phyloP scores from a whole-genome alignment of 305 asterid species.

The Caryopteris hybrid region DNA sequence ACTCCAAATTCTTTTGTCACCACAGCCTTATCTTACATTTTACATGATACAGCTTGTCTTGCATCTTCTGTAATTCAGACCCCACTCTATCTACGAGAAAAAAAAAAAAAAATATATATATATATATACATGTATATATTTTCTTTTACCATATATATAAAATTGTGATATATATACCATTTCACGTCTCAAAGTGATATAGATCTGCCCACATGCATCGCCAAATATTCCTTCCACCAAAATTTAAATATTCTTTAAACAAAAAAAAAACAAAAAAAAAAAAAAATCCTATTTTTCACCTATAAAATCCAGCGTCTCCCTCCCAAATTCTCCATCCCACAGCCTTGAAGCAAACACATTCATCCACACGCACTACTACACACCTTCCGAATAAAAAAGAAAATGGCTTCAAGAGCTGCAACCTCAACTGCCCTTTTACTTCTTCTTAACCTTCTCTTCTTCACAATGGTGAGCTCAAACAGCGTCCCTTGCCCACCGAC shows the following conservation, averaged over 20 bases:
- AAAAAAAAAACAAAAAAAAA: background rate
- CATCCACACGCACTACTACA: background rate
- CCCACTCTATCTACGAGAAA: too few relatives aligned
- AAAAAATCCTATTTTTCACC: background rate
- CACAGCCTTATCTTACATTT: background rate
- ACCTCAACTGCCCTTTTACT: slow-evolving; percentile 17
- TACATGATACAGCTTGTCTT: slow-evolving; percentile 4
- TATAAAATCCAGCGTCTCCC: slow-evolving; percentile 5
- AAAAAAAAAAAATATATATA: too few relatives aligned
- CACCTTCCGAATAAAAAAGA: too few relatives aligned
- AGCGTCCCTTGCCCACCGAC: slow-evolving; percentile 22
- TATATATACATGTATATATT: too few relatives aligned
- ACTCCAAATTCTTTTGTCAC: background rate
- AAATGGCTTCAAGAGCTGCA: slow-evolving; percentile 34
- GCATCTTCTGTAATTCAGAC: background rate
- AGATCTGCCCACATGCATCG: background rate
- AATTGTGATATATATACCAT: too few relatives aligned
- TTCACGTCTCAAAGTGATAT: too few relatives aligned
- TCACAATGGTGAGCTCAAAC: slow-evolving; percentile 26
- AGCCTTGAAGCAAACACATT: background rate
- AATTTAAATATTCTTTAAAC: background rate
- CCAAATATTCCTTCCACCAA: background rate
- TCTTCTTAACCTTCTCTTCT: slow-evolving; percentile 33
- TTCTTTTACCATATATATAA: too few relatives aligned
- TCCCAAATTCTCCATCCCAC: background rate